Conservation (phyloP, 2,329 filamentous ascomycete species). For the Penicillium polonicum region DNA sequence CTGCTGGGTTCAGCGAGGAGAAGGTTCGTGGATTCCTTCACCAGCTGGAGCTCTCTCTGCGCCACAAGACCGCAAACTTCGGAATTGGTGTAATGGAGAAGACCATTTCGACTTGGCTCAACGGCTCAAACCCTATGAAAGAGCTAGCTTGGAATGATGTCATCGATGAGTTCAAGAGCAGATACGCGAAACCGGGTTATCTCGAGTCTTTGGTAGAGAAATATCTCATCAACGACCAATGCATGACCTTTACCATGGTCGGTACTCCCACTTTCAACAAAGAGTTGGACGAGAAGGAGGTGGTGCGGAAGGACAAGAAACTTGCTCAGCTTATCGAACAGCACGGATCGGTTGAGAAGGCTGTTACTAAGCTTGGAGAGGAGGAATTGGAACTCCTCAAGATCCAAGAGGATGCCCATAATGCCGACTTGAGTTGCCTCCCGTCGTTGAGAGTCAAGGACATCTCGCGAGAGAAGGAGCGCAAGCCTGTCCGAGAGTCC, state of each 20-base stretch:
- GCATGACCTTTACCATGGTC: slow-evolving; percentile 89
- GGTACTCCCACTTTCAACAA: slow-evolving; percentile 74
- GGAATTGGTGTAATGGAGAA: slow-evolving; percentile 88
- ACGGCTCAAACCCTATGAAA: slow-evolving; percentile 88
- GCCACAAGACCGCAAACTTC: slow-evolving; percentile 95
- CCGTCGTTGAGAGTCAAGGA: slow-evolving; percentile 86
- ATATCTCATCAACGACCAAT: slow-evolving; percentile 84
- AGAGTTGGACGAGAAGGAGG: slow-evolving; percentile 74
- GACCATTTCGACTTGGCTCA: slow-evolving; percentile 91
- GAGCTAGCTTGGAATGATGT: slow-evolving; percentile 89
- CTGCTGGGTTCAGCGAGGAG: slow-evolving; percentile 78
- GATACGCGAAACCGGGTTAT: slow-evolving; percentile 73
- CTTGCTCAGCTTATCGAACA: slow-evolving; percentile 67
- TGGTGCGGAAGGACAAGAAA: slow-evolving; percentile 68
- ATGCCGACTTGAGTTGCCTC: slow-evolving; percentile 80
- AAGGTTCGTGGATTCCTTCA: slow-evolving; percentile 95
- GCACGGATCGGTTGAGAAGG: slow-evolving; percentile 69
- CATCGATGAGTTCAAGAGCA: slow-evolving; percentile 74
- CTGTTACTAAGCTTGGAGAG: slow-evolving; percentile 68
- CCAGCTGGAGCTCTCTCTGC: slow-evolving; percentile 86
- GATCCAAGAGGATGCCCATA: slow-evolving; percentile 80
- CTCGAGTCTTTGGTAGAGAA: slow-evolving; percentile 83
- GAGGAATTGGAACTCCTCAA: slow-evolving; percentile 76
- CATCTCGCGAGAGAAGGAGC: slow-evolving; percentile 76
- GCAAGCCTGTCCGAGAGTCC: slow-evolving; percentile 63